Percentiles rank a stretch among this genome's conserved stretches.
phyloP scores from a whole-genome alignment of 2,329 filamentous ascomycete genomes.

The Dactylonectria estremocensis region DNA sequence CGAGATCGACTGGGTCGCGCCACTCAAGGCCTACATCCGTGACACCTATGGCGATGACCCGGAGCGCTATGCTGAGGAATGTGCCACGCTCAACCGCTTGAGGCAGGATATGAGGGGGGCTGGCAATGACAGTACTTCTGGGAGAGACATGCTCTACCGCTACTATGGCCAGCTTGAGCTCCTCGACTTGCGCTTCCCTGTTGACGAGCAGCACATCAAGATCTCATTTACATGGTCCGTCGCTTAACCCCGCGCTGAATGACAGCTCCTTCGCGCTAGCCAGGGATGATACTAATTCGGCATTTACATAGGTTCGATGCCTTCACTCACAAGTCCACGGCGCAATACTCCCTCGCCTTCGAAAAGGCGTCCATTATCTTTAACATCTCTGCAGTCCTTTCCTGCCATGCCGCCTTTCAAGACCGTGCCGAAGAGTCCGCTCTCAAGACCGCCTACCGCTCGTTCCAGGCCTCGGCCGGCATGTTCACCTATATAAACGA shows the following conservation, averaged over 20 bases:
- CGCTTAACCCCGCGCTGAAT: not conserved
- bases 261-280: not conserved
- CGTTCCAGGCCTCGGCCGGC: conserved; percentile 96
- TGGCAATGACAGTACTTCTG: conserved; percentile 95
- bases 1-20: conserved; percentile 97
- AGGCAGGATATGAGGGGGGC: conserved; percentile 99
- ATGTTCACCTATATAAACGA: conserved; percentile 99
- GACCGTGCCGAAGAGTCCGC: conserved; percentile 93
- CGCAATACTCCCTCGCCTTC: conserved; percentile 96
- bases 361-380: conserved; percentile 99
- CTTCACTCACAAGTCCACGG: conserved; percentile 98
- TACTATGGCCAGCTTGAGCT: conserved; percentile 99
- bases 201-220: conserved; percentile 99
- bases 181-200: conserved; percentile 93
- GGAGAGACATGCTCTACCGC: conserved; percentile 92
- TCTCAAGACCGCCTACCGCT: conserved; percentile 97
- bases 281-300: conserved; percentile 27
- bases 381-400: conserved; percentile 97
- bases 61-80: conserved; percentile 96
- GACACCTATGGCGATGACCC: conserved; percentile 97
- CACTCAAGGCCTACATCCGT: conserved; percentile 93
- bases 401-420: conserved; percentile 94
- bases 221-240: conserved; percentile 96
- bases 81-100: conserved; percentile 91
- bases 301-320: conserved; percentile 87